phyloP scores from a whole-genome alignment of 768 basidiomycete genomes.

The Candolleomyces eurysporus region DNA sequence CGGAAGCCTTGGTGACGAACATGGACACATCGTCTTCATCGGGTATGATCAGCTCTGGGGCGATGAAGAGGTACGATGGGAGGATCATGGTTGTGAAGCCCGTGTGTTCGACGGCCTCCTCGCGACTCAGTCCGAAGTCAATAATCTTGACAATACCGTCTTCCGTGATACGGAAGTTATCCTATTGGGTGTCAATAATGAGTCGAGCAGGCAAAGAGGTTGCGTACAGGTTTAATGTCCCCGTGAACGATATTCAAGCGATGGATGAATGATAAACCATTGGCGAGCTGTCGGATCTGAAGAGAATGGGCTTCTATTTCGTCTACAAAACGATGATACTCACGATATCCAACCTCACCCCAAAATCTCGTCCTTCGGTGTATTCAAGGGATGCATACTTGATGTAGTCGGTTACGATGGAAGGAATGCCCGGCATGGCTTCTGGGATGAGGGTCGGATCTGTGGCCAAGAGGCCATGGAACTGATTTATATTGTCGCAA shows the following conservation, averaged over 20 bases:
- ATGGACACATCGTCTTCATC: too few relatives aligned
- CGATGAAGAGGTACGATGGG: too few relatives aligned
- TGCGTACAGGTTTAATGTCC: background rate
- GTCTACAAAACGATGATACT: background rate
- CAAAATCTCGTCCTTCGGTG: background rate
- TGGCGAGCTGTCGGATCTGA: background rate
- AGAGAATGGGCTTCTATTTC: background rate
- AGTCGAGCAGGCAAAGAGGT: background rate
- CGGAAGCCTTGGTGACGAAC: too few relatives aligned
- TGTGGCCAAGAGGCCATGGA: background rate
- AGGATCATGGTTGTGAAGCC: too few relatives aligned
- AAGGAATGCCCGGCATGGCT: background rate
- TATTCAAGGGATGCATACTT: background rate
- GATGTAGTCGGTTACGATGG: background rate
- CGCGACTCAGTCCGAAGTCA: background rate
- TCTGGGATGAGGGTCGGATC: background rate
- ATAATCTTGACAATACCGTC: background rate
- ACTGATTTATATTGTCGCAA: background rate
- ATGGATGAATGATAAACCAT: background rate
- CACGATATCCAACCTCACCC: background rate
- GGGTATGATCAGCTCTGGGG: too few relatives aligned
- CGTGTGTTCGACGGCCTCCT: background rate
- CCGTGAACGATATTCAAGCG: background rate
- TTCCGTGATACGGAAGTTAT: background rate
- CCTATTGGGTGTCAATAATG: background rate